A percentile compares a stretch with the other conserved stretches of the same genome.
Conservation (phyloP, 2,329 filamentous ascomycete species). For the Colletotrichum scovillei region DNA sequence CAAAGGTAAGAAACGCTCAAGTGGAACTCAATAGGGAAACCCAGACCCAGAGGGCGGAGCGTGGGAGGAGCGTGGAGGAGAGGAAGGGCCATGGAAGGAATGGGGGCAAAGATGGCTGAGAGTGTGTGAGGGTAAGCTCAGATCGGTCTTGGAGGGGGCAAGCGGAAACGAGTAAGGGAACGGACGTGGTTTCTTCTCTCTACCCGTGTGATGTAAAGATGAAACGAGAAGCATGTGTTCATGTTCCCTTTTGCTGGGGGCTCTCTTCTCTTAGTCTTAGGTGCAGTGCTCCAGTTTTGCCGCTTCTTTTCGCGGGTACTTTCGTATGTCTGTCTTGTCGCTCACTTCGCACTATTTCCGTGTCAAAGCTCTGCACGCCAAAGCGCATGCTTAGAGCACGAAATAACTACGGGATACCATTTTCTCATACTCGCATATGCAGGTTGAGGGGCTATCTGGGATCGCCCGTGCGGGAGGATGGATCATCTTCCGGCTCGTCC, state of each 20-base stretch:
- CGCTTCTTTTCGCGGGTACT: neutral
- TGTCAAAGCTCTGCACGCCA: neutral
- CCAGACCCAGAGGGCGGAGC: neutral
- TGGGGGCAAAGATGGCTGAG: neutral
- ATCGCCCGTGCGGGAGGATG: slow-evolving; percentile 28
- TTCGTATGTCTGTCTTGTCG: neutral
- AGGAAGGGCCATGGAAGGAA: neutral
- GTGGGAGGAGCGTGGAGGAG: neutral
- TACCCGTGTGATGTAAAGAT: slow-evolving; percentile 28
- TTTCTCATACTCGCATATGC: slow-evolving; percentile 27
- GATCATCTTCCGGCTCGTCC: neutral
- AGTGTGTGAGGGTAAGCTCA: slow-evolving; percentile 1
- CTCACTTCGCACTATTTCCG: neutral
- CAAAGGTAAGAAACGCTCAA: neutral
- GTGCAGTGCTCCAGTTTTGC: neutral
- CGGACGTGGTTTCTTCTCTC: slow-evolving; percentile 34
- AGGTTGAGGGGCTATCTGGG: slow-evolving; percentile 16
- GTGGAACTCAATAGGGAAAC: neutral
- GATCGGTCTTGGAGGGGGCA: neutral
- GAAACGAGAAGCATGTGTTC: slow-evolving; percentile 22
- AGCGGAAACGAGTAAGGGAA: slow-evolving; percentile 31
- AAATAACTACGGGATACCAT: neutral
- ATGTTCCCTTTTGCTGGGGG: neutral
- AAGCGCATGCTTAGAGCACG: neutral
- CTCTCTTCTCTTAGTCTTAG: neutral